Evolutionary conservation across 2,329 filamentous ascomycete genomes (phyloP).

Genomic region (Calonectria ilicicola): DNA sequence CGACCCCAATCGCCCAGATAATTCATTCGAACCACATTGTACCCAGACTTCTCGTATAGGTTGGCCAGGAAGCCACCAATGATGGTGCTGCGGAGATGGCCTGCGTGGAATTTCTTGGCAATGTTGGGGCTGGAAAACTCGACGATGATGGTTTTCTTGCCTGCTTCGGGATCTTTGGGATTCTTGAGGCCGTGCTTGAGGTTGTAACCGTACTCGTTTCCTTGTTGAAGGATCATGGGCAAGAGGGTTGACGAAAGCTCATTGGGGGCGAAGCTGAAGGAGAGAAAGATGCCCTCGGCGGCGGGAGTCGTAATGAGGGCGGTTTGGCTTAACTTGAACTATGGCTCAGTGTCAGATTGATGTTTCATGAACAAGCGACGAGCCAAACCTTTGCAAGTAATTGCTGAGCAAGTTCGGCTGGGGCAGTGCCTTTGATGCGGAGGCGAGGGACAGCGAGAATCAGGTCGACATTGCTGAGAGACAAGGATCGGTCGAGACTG

Average conservation of each 20-base stretch:
- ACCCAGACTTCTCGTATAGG: constrained; percentile 75
- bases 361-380: background rate
- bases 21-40: constrained; percentile 79
- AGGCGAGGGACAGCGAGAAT: constrained; percentile 10
- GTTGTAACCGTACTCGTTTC: background rate
- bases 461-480: constrained; percentile 8
- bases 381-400: background rate
- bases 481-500: constrained; percentile 9
- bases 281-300: constrained; percentile 7
- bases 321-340: constrained; percentile 3
- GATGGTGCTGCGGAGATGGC: constrained; percentile 23
- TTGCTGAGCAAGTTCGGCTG: constrained; percentile 4
- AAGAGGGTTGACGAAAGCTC: background rate
- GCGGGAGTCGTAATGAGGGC: background rate
- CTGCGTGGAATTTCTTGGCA: constrained; percentile 22
- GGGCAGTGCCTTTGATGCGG: background rate
- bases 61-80: constrained; percentile 62
- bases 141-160: constrained; percentile 17
- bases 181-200: background rate
- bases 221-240: constrained; percentile 7
- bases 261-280: background rate
- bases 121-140: constrained; percentile 24
- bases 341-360: background rate
- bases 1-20: constrained; percentile 86
- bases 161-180: background rate